These are phyloP conservation scores for Tilletia indica DNA, from an alignment of 1,284 basidiomycete genomes.

Conservation along the genomic window DNA sequence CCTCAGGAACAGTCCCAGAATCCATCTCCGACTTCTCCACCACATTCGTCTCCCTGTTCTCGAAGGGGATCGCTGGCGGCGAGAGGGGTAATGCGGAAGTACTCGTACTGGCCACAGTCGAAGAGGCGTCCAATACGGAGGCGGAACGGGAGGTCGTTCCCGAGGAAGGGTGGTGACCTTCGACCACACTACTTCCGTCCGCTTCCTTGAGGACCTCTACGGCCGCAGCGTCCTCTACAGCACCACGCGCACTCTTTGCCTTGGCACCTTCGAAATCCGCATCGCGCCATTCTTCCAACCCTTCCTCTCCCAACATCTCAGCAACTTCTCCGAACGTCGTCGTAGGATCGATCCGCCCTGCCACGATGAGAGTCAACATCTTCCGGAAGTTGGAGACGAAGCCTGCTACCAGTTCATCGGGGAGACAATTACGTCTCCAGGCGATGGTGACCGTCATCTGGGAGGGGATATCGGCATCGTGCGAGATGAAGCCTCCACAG, in stretches of 20 bases:
- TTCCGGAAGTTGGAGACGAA: background rate
- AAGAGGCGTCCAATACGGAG: too few species aligned
- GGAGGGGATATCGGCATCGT: slow-evolving; percentile 1
- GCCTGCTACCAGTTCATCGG: background rate
- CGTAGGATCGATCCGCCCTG: background rate
- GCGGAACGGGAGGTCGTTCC: too few species aligned
- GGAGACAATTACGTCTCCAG: slow-evolving; percentile 4
- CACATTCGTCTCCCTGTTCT: too few species aligned
- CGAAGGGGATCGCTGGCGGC: too few species aligned
- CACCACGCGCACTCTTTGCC: background rate
- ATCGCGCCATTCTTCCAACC: background rate
- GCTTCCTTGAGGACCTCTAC: too few species aligned
- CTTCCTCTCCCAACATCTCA: slow-evolving; percentile 1
- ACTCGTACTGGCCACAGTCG: too few species aligned
- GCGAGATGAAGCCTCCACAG: slow-evolving; percentile 2
- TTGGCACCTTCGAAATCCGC: background rate
- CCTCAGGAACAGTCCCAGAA: too few species aligned
- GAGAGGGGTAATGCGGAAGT: too few species aligned
- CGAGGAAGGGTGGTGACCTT: too few species aligned
- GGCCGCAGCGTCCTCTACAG: too few species aligned
- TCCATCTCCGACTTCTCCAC: too few species aligned
- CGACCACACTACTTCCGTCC: too few species aligned
- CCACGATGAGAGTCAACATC: background rate
- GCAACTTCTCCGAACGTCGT: slow-evolving; percentile 1
- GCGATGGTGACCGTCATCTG: background rate